A percentile compares a stretch with the other conserved stretches of the same genome.
Evolutionary conservation across 2,329 filamentous ascomycete species (phyloP).

Genomic region (Penicillium sp.): DNA sequence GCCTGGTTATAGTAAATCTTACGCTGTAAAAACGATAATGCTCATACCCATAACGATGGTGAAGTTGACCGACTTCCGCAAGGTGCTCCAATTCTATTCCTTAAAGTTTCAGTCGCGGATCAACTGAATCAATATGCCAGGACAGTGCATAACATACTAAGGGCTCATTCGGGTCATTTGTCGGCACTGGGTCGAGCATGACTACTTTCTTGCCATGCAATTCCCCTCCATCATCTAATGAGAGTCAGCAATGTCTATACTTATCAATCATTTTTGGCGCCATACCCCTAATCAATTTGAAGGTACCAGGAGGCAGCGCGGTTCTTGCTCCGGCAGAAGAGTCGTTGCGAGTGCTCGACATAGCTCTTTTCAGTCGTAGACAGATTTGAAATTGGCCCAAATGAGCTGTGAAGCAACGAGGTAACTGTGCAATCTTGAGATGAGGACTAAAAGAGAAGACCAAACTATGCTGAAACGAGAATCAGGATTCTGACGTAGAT

Average conservation of each 20-base stretch:
- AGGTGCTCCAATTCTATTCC: conserved; percentile 44
- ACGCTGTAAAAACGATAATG: conserved; percentile 43
- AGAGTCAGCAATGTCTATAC: neutral
- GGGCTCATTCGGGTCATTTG: conserved; percentile 32
- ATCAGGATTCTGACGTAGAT: neutral
- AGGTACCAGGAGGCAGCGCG: conserved; percentile 24
- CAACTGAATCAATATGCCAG: neutral
- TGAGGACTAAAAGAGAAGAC: neutral
- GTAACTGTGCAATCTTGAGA: neutral
- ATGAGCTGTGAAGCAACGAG: neutral
- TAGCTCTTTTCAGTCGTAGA: neutral
- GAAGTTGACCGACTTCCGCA: conserved; percentile 45
- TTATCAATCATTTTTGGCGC: neutral
- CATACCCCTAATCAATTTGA: conserved; percentile 25
- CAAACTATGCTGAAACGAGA: neutral
- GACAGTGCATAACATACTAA: conserved; percentile 19
- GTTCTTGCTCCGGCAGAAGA: conserved; percentile 1
- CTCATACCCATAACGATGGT: conserved; percentile 44
- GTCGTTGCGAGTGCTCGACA: neutral
- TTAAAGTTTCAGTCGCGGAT: neutral
- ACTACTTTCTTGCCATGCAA: conserved; percentile 10
- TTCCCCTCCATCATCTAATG: conserved; percentile 13
- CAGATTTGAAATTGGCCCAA: neutral
- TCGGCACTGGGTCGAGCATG: conserved; percentile 40
- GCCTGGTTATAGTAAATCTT: neutral